Evolutionary conservation across 129 eudicot genomes (phyloP), one percentile per base, ranked within the genome.

Genomic region (Pulicaria dysenterica): DNA sequence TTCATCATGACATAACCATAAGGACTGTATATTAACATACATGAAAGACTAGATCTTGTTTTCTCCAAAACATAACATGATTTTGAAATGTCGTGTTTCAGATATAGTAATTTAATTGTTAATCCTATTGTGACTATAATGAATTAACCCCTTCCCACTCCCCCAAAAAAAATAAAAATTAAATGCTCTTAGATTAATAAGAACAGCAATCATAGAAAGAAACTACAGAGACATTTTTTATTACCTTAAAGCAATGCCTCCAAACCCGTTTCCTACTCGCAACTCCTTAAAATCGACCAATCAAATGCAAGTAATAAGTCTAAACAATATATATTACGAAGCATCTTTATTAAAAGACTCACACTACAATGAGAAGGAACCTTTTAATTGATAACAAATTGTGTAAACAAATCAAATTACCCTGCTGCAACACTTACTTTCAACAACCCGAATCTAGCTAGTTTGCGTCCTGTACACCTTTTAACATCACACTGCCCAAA

Each of bases 391-490:
- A 6, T 8, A 48, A 13, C 39, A 9, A 64, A 46, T 19, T 34
- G 5, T 5, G 6, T 7, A 19, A 12, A 47, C 16, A 36, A 13
- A 67, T 50, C 38, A 41, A 51, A 70, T 7, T n/a, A 51, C 41
- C 49, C 12, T 50, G 62, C 56, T 58, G 71, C 57, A 39, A 72
- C 62, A 91, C 91, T 81, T 83, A 66, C 97, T 82, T 88, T 95
- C 79, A 95, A 73, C 46, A 86, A 77, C 45, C 92, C 87, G 54
- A 95, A 95, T 77, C 99, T 86, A 64, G 97, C 82, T 68, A 95
- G 88, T 84, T 95, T 95, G 79, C 99, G 91, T 7, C 99, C 97
- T 6, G 99, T 95, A 64, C 99, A 95, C 80, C 97, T 88, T 89
- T 95, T 95, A 9, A 90, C 89, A 85, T 95, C 99, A 65, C 99